phyloP scores from a whole-genome alignment of 2,329 filamentous ascomycete species.

The Purpureocillium lavendulum region DNA sequence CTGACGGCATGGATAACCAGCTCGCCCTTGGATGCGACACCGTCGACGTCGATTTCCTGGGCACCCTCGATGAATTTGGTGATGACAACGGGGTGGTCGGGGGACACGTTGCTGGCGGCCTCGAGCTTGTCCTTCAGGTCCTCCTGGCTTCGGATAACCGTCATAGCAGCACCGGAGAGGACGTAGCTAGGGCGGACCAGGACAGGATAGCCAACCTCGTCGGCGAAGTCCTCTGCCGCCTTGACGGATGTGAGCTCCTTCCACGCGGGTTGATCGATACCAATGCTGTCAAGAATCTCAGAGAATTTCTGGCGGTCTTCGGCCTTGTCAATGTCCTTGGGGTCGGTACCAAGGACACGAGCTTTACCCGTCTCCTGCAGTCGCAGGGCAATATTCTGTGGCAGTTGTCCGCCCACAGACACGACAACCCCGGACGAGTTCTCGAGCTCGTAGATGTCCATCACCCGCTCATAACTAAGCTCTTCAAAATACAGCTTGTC shows the following conservation, averaged over 20 bases:
- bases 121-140: constrained; percentile 94
- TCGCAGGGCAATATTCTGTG: constrained; percentile 93
- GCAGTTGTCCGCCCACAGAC: constrained; percentile 90
- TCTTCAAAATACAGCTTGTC: constrained; percentile 97
- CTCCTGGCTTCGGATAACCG: constrained; percentile 78
- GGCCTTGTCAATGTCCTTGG: constrained; percentile 91
- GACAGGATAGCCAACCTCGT: constrained; percentile 84
- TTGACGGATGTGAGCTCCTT: constrained; percentile 88
- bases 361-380: constrained; percentile 87
- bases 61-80: constrained; percentile 97
- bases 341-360: constrained; percentile 86
- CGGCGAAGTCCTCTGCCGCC: constrained; percentile 80
- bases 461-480: constrained; percentile 90
- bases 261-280: constrained; percentile 95
- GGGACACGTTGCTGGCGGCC: constrained; percentile 82
- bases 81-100: constrained; percentile 96
- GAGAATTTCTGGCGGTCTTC: constrained; percentile 99
- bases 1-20: constrained; percentile 86
- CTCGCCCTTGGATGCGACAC: constrained; percentile 77
- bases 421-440: constrained; percentile 79
- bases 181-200: constrained; percentile 93
- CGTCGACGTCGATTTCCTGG: constrained; percentile 93
- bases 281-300: constrained; percentile 91
- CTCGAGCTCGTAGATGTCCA: constrained; percentile 98
- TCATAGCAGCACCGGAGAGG: constrained; percentile 96